These are phyloP conservation scores for Cryoendolithus antarcticus DNA, from an alignment of 2,329 filamentous ascomycete genomes.

Conservation along the genomic window DNA sequence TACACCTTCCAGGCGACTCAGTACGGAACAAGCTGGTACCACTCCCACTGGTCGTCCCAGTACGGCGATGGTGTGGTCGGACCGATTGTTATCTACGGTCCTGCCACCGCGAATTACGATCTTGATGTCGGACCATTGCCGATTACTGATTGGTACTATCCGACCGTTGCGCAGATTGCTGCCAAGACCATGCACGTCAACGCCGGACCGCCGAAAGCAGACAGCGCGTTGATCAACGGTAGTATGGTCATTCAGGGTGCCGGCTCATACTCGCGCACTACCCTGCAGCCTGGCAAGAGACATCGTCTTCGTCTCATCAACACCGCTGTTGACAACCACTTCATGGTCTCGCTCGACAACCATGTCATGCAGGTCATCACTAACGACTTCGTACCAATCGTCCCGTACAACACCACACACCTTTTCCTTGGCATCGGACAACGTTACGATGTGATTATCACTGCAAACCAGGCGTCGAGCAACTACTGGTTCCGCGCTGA, in stretches of 20 bases:
- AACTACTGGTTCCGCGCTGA: slow-evolving; percentile 27
- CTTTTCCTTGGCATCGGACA: slow-evolving; percentile 28
- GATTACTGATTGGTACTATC: slow-evolving; percentile 47
- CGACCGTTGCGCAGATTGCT: slow-evolving; percentile 15
- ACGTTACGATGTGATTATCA: slow-evolving; percentile 30
- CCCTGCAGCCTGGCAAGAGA: slow-evolving; percentile 26
- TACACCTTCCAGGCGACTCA: slow-evolving; percentile 47
- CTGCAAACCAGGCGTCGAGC: slow-evolving; percentile 21
- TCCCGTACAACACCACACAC: slow-evolving; percentile 19
- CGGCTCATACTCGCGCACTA: slow-evolving; percentile 20
- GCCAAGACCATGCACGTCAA: slow-evolving; percentile 18
- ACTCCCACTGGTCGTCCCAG: slow-evolving; percentile 45
- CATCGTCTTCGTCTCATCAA: slow-evolving; percentile 36
- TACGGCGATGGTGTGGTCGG: slow-evolving; percentile 49
- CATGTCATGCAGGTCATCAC: slow-evolving; percentile 25
- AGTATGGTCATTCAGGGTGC: slow-evolving; percentile 24
- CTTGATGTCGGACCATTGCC: slow-evolving; percentile 49
- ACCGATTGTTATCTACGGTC: slow-evolving; percentile 50
- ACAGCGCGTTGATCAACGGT: slow-evolving; percentile 35
- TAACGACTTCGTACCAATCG: slow-evolving; percentile 18
- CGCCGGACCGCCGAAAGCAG: slow-evolving; percentile 34
- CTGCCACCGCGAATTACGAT: slow-evolving; percentile 48
- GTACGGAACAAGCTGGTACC: slow-evolving; percentile 38
- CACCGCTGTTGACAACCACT: slow-evolving; percentile 31
- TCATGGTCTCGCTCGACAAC: slow-evolving; percentile 26